Evolutionary conservation across 805 yeast genomes (phyloP).

Genomic region (Kurtzmaniella fragi): DNA sequence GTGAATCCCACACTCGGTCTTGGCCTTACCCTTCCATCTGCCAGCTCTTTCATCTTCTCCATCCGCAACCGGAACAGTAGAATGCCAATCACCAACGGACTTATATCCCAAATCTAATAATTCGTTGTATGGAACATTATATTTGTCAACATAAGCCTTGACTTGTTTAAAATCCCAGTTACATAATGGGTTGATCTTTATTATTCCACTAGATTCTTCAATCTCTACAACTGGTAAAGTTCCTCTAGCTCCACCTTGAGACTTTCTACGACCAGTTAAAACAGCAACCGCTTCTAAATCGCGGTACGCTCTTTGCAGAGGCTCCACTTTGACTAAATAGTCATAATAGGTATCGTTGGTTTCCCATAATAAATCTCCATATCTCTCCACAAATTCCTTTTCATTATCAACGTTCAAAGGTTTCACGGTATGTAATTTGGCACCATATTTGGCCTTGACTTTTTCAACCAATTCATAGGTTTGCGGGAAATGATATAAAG

Average conservation of each 20-base stretch:
- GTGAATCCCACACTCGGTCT: conserved; percentile 96
- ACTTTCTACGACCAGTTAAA: conserved; percentile 83
- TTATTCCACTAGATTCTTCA: conserved; percentile 61
- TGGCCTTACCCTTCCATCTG: conserved; percentile 88
- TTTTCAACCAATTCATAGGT: conserved; percentile 68
- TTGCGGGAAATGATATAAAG: conserved; percentile 93
- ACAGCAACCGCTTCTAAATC: conserved; percentile 76
- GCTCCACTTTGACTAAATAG: conserved; percentile 87
- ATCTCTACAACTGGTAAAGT: conserved; percentile 69
- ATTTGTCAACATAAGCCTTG: conserved; percentile 56
- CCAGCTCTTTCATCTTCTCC: conserved; percentile 98
- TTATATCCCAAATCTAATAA: conserved; percentile 82
- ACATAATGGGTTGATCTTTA: conserved; percentile 87
- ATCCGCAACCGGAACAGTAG: conserved; percentile 81
- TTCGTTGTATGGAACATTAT: conserved; percentile 81
- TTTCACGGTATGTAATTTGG: conserved; percentile 57
- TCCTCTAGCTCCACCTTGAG: conserved; percentile 85
- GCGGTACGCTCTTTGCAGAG: conserved; percentile 77
- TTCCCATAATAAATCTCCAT: conserved; percentile 84
- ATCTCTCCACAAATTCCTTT: conserved; percentile 54
- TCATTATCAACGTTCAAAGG: conserved; percentile 58
- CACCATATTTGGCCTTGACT: conserved; percentile 50
- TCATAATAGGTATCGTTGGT: conserved; percentile 77
- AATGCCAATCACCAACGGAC: conserved; percentile 93
- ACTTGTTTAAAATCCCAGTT: conserved; percentile 78